Percentiles rank a stretch among this genome's conserved stretches.
Evolutionary conservation across 1,139 yeast species (phyloP).

Genomic region (Blastobotrys persicus): DNA sequence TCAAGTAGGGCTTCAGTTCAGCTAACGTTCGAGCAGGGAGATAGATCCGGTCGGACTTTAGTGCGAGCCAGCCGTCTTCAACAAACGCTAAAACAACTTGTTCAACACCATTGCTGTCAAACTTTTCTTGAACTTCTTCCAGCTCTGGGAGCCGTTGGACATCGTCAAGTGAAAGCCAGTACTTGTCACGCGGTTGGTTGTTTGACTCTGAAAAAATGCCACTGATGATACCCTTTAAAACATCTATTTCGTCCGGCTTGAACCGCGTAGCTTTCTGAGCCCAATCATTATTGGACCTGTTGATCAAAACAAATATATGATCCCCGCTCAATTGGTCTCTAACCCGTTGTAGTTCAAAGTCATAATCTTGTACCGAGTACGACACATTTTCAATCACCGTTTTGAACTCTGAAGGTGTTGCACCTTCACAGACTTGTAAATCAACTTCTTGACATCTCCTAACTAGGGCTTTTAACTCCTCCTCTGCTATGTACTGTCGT

Average conservation of each 20-base stretch:
- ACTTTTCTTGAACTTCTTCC: constrained; percentile 1
- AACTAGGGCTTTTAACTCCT: constrained; percentile 1
- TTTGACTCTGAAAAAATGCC: constrained; percentile 21
- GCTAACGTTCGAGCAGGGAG: constrained; percentile 27
- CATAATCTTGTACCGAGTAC: constrained; percentile 19
- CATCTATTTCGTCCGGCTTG: constrained; percentile 24
- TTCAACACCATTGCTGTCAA: not conserved
- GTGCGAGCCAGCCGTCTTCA: constrained; percentile 27
- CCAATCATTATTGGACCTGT: constrained; percentile 15
- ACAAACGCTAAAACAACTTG: constrained; percentile 8
- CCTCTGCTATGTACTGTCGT: constrained; percentile 7
- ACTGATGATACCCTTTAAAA: constrained; percentile 23
- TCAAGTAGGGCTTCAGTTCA: constrained; percentile 31
- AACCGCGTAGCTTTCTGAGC: constrained; percentile 25
- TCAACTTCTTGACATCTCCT: not conserved
- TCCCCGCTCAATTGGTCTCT: constrained; percentile 21
- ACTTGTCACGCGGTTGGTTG: constrained; percentile 18
- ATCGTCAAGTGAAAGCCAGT: constrained; percentile 13
- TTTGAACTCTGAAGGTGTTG: constrained; percentile 2
- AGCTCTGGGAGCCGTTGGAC: constrained; percentile 7
- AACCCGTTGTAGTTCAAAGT: constrained; percentile 24
- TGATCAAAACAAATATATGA: constrained; percentile 20
- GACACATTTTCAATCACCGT: not conserved
- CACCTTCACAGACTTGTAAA: not conserved
- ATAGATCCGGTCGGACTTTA: constrained; percentile 42